Percentiles rank a stretch among this genome's conserved stretches.
These are phyloP conservation scores for Aspergillus sp. DNA, from an alignment of 2,329 filamentous ascomycete species.

Conservation along the genomic window DNA sequence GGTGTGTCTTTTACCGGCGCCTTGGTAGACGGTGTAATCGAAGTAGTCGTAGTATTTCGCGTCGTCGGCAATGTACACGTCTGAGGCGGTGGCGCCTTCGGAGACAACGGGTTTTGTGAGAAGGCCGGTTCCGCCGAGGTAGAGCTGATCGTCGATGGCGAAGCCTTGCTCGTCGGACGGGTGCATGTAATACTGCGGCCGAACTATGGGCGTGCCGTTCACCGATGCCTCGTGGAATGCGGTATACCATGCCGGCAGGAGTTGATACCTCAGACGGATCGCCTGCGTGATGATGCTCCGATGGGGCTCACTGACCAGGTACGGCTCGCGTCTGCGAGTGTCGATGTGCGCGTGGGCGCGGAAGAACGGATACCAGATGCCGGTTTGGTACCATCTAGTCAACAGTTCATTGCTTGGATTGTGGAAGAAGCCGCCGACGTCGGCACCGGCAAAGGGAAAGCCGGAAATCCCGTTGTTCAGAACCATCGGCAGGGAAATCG, in stretches of 20 bases:
- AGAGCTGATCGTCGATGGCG: conserved; percentile 83
- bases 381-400: conserved; percentile 91
- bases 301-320: conserved; percentile 76
- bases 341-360: conserved; percentile 95
- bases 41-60: conserved; percentile 96
- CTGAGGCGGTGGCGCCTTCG: conserved; percentile 60
- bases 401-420: conserved; percentile 89
- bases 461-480: conserved; percentile 86
- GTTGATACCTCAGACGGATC: conserved; percentile 74
- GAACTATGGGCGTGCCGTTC: conserved; percentile 75
- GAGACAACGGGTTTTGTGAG: conserved; percentile 85
- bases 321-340: conserved; percentile 86
- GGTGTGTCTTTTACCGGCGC: conserved; percentile 59
- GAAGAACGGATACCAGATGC: conserved; percentile 97
- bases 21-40: conserved; percentile 66
- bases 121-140: conserved; percentile 77
- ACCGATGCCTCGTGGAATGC: conserved; percentile 84
- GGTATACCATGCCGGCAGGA: conserved; percentile 93
- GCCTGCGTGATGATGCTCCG: conserved; percentile 78
- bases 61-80: conserved; percentile 80
- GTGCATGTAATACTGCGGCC: conserved; percentile 88
- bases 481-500: conserved; percentile 85
- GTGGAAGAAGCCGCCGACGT: conserved; percentile 96
- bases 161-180: conserved; percentile 82
- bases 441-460: conserved; percentile 87